Evolutionary conservation across 2,329 filamentous ascomycete species (phyloP), one percentile per base, ranked within the genome.

Genomic region (Cladosporium cucumerinum): DNA sequence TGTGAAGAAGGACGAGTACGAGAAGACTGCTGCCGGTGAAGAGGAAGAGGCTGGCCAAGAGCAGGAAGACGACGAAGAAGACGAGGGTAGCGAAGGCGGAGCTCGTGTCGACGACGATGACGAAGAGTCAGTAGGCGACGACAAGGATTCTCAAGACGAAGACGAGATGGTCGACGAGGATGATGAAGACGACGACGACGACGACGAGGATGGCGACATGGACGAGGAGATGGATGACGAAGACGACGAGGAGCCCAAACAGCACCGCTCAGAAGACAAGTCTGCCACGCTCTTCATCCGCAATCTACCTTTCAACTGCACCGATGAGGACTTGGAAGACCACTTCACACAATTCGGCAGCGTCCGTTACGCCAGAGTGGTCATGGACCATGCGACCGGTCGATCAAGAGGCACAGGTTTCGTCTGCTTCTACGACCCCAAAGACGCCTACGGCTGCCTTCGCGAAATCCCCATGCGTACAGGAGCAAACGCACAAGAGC

Each of bases 341-440:
- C 94, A 97, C 76, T 99, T 99, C 74, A 82, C 82, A n/a, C 84
- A 89, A 72, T 98, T 99, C 72, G 96, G 95, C 28, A 85, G 85
- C n/a, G 82, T 97, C 46, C 87, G 93, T 43, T 99, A 98, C 76
- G 95, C 94, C 5, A 86, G 96, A 69, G 89, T 97, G 11, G 96
- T 99, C 43, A 86, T 96, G 75, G 94, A 99, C 75, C 89, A 85
- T 55, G 86, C 87, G 26, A 97, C 92, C 0, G 93, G 93, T 70
- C 89, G 92, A 60, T 92, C 95, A 1, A 92, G 91, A 57, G 95
- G 95, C 28, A 98, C 94, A 34, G 95, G 90, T 4, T 99, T 99
- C 73, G 94, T 98, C 32, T 96, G 92, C 79, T 99, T 99, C 79
- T 89, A 89, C 78, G 88, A 89, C 58, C 80, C 83, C 43, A 86